Conservation (phyloP, 2,329 filamentous ascomycete species). For the Lachnellula subtilissima region DNA sequence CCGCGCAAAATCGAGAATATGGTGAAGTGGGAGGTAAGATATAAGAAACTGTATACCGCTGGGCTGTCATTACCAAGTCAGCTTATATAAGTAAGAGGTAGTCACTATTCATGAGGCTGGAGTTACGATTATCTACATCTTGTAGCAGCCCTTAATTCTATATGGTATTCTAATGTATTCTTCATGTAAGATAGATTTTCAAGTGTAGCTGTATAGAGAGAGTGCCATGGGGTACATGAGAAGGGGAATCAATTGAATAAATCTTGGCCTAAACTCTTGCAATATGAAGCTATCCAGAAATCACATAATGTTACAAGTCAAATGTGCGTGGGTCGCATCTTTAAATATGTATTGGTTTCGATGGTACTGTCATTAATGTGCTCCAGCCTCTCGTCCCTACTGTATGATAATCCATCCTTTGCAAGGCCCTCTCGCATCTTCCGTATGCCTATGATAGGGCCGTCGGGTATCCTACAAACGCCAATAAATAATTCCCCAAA, state of each 20-base stretch:
- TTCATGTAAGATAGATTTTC: no score
- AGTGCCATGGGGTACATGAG: not conserved
- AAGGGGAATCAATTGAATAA: not conserved
- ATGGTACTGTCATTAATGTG: not conserved
- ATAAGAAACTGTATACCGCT: conserved; percentile 23
- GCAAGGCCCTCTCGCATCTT: not conserved
- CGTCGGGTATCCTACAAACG: conserved; percentile 11
- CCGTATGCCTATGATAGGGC: not conserved
- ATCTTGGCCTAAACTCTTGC: no score
- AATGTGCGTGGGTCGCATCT: not conserved
- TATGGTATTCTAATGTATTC: no score
- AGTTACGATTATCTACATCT: not conserved
- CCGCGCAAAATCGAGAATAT: not conserved
- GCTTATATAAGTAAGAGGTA: not conserved
- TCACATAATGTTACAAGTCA: not conserved
- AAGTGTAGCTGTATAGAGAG: no score
- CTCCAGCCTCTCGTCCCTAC: not conserved
- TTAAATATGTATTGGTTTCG: not conserved
- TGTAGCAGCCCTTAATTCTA: not conserved
- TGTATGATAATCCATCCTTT: not conserved
- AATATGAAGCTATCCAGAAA: no score
- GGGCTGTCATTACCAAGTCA: not conserved
- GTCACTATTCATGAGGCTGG: not conserved
- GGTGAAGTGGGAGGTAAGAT: conserved; percentile 24
- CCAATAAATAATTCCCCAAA: conserved; percentile 1